Percentiles rank a stretch among this genome's conserved stretches.
phyloP scores from a whole-genome alignment of 2,329 filamentous ascomycete genomes.

The Coniochaeta ligniaria region DNA sequence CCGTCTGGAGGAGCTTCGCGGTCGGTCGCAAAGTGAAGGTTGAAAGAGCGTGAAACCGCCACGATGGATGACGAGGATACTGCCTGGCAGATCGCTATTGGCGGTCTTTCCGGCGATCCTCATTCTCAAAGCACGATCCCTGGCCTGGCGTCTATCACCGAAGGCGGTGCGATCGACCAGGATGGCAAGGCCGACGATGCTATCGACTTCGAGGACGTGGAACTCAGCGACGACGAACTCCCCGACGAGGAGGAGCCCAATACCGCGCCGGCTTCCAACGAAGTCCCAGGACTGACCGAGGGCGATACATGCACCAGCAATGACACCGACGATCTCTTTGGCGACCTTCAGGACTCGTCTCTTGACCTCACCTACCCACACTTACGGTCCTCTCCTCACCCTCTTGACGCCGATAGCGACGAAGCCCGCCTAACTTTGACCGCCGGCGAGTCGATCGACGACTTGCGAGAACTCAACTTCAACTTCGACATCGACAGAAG shows the following conservation, averaged over 20 bases:
- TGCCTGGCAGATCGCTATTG: slow-evolving; percentile 9
- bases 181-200: slow-evolving; percentile 87
- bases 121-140: neutral
- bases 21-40: slow-evolving; percentile 6
- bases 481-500: slow-evolving; percentile 34
- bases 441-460: slow-evolving; percentile 27
- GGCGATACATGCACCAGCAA: slow-evolving; percentile 50
- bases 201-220: slow-evolving; percentile 81
- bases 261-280: slow-evolving; percentile 30
- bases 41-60: slow-evolving; percentile 12
- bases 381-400: slow-evolving; percentile 22
- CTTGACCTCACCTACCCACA: slow-evolving; percentile 28
- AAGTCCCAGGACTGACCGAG: slow-evolving; percentile 49
- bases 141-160: neutral
- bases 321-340: slow-evolving; percentile 62
- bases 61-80: slow-evolving; percentile 14
- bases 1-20: slow-evolving; percentile 8
- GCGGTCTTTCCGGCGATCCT: slow-evolving; percentile 2
- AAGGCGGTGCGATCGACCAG: slow-evolving; percentile 44
- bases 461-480: slow-evolving; percentile 33
- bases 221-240: slow-evolving; percentile 89
- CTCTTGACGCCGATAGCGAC: slow-evolving; percentile 14
- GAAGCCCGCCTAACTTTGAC: slow-evolving; percentile 18
- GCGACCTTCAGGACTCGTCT: slow-evolving; percentile 47
- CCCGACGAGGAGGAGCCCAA: slow-evolving; percentile 64